Base-by-base conservation (phyloP, 352 stramenopile genomes). In the Globisporangium recalcitrans region DNA sequence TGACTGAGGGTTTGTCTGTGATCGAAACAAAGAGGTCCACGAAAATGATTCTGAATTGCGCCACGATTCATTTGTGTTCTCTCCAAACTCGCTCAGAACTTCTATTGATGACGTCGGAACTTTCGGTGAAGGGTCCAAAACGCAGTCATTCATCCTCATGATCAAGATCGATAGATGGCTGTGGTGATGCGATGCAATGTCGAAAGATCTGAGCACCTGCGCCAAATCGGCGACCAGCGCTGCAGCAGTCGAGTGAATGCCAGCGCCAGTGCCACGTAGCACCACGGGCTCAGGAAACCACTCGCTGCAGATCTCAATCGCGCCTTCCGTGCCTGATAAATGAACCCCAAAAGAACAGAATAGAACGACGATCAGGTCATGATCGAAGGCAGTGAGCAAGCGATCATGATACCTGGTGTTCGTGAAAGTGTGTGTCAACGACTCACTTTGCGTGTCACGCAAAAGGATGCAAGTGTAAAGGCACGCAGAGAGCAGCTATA, bases 201-300 rank as follows among this genome's bases (percentile, higher is more conserved):
- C 26, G 26, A 61, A 58, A 22, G 49, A 44, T 47, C 11, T 34
- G 44, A 56, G 31, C 44, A 67, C 38, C 5, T 52, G 61, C 42
- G 62, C 59, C 13, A 90, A 65, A 63, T 92, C 81, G 8, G 71
- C 74, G 9, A 75, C 62, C 5, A 91, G 71, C 32, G 80, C 83
- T 3, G 77, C 80, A 4, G 74, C 74, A 0, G 83, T 92, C 13
- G 86, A 84, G 47, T 73, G 65, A 49, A 77, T 66, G 49, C 83
- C 83, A 4, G 83, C 80, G 48, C 80, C 83, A 9, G 83, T 82
- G 52, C 80, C 83, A 53, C 74, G 77, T 2, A 92, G 52, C 22
- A 85, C 71, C 7, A 90, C 55, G 8, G 80, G 80, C 52, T 80
- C 71, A 0, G 65, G 77, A 52, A 90, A 92, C 66, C 75, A 85